Evolutionary conservation across 768 basidiomycete species (phyloP), one percentile per base, ranked within the genome.

Genomic region (Pisolithus marmoratus): DNA sequence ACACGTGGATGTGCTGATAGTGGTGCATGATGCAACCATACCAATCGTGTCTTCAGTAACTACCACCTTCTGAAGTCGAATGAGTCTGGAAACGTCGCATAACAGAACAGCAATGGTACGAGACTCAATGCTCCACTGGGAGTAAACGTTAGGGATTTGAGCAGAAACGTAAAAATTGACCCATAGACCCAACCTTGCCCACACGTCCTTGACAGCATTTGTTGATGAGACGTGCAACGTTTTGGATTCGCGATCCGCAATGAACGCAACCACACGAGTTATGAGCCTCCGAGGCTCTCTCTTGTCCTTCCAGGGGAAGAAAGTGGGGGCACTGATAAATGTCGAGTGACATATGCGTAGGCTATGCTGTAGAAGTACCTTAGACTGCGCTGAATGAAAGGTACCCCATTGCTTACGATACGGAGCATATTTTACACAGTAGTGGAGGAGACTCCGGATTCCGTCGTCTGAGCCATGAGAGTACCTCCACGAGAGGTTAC

Each of bases 301-400:
- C 50, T 67, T 65, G 51, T 84, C 82, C 11, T 74, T 58, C 46
- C 71, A 64, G 6, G 72, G 14, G 70, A 66, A 0, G 77, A 74
- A 42, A 93, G 68, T 1, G 84, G 79, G 0, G 84, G 84, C 17
- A 73, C 65, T 14, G 78, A 76, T 22, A 90, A 68, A 59, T 78
- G 77, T 9, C 88, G 84, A 38, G 82, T 82, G 15, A 72, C 69
- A 58, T 83, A 89, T 2, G 80, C 74, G 61, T 92, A 93, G 8
- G 83, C 76, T 46, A 90, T 69, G 49, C 89, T 90, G 50, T 44
- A 53, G 8, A 38, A 23, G 19, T 26, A 20, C 9, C 23, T 45
- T 27, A 51, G 51, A 38, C 38, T 7, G 34, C 38, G 41, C 44
- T 23, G 2, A 27, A 20, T 24, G 19, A 11, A 31, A 29, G 9